phyloP scores from a whole-genome alignment of 352 stramenopile species.

The Phytophthora multivora region DNA sequence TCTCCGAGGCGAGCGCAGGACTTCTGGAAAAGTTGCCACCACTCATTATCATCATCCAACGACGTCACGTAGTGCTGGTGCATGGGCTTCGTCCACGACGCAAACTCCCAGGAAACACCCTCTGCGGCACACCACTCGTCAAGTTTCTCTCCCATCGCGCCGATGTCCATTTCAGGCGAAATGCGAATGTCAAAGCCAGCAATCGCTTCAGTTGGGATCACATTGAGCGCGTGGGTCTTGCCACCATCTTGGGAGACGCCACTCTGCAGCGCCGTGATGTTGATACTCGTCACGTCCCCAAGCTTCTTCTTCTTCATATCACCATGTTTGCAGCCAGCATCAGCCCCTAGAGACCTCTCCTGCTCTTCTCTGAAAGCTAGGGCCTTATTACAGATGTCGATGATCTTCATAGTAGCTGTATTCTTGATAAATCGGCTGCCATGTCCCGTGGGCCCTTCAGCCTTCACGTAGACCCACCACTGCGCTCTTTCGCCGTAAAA shows the following conservation, averaged over 20 bases:
- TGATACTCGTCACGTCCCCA: constrained; percentile 96
- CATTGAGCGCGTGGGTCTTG: constrained; percentile 92
- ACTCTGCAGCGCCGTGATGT: constrained; percentile 93
- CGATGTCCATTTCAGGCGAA: constrained; percentile 86
- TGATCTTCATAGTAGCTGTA: constrained; percentile 95
- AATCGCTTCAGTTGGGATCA: constrained; percentile 91
- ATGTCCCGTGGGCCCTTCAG: constrained; percentile 81
- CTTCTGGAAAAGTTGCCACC: constrained; percentile 59
- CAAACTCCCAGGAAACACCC: constrained; percentile 85
- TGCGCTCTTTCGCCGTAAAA: constrained; percentile 96
- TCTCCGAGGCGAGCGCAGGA: constrained; percentile 22
- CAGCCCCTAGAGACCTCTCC: constrained; percentile 73
- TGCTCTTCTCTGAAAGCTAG: constrained; percentile 91
- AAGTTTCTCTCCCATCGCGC: constrained; percentile 64
- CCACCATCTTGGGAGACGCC: constrained; percentile 86
- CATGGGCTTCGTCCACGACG: constrained; percentile 44
- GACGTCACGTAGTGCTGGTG: constrained; percentile 69
- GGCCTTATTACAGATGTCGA: constrained; percentile 89
- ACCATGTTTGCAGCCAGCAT: constrained; percentile 89
- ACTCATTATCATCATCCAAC: constrained; percentile 50
- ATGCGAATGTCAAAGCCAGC: constrained; percentile 96
- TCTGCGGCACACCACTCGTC: constrained; percentile 90
- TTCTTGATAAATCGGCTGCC: constrained; percentile 95
- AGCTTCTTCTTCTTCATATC: constrained; percentile 92
- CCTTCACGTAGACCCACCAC: constrained; percentile 92